Conservation (phyloP, 2,329 filamentous ascomycete genomes). For the Bipolaris bicolor region DNA sequence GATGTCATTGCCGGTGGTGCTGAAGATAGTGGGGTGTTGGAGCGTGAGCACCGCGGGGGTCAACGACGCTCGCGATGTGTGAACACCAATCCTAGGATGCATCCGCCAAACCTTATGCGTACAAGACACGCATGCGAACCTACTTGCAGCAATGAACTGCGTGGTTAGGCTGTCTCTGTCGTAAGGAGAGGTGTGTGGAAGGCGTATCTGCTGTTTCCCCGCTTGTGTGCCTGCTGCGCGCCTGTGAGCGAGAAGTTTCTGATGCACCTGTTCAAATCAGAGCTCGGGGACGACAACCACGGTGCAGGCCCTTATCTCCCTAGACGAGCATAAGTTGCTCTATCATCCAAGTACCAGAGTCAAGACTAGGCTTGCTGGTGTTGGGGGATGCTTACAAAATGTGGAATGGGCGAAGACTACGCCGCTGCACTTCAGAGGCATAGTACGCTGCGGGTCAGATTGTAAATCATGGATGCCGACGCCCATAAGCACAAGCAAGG, state of each 20-base stretch:
- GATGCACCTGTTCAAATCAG: neutral
- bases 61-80: conserved; percentile 6
- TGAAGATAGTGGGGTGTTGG: neutral
- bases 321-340: neutral
- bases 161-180: neutral
- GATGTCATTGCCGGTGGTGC: neutral
- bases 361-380: neutral
- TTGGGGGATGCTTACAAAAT: neutral
- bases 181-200: neutral
- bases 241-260: neutral
- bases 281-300: neutral
- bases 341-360: neutral
- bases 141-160: neutral
- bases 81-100: neutral
- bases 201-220: neutral
- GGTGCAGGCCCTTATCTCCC: neutral
- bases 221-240: neutral
- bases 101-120: neutral
- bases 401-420: neutral
- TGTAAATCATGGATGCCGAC: neutral
- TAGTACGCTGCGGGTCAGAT: neutral
- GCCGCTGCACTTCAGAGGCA: neutral
- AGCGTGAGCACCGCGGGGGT: neutral
- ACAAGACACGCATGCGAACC: neutral
- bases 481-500: neutral